Conservation (phyloP, 2,329 filamentous ascomycete genomes). For the Alternaria incomplexa region DNA sequence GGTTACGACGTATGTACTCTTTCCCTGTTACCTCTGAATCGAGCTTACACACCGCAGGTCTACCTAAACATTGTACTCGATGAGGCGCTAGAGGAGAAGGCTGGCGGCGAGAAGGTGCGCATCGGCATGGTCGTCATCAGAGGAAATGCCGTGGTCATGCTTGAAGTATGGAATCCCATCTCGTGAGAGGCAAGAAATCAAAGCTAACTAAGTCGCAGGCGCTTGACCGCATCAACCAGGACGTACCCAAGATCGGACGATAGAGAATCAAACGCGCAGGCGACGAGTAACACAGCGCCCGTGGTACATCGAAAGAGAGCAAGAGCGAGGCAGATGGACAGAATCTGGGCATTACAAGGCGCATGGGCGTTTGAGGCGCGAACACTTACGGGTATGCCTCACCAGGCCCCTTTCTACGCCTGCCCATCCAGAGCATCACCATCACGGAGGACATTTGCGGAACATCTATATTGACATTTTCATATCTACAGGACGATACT, state of each 20-base stretch:
- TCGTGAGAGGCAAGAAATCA: background rate
- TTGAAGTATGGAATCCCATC: conserved; percentile 65
- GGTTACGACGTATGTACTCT: conserved; percentile 85
- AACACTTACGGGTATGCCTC: conserved; percentile 27
- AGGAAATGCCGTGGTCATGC: conserved; percentile 97
- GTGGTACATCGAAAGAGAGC: background rate
- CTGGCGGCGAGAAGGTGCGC: conserved; percentile 85
- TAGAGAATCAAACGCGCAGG: conserved; percentile 15
- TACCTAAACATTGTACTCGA: conserved; percentile 98
- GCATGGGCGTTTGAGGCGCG: conserved; percentile 32
- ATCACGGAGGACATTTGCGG: conserved; percentile 7
- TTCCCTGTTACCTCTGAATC: background rate
- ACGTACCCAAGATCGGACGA: conserved; percentile 42
- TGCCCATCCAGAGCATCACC: conserved; percentile 1
- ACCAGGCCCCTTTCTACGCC: conserved; percentile 10
- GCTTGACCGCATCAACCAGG: conserved; percentile 46
- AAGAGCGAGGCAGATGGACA: conserved; percentile 9
- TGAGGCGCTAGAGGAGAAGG: conserved; percentile 94
- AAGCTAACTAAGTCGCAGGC: conserved; percentile 29
- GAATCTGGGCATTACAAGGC: conserved; percentile 15
- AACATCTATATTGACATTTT: conserved; percentile 29
- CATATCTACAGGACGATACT: conserved; percentile 25
- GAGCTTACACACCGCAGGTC: conserved; percentile 63
- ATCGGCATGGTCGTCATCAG: conserved; percentile 97
- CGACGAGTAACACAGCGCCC: background rate